Evolutionary conservation across 2,329 filamentous ascomycete genomes (phyloP).

Genomic region (Phyllosticta citribraziliensis): DNA sequence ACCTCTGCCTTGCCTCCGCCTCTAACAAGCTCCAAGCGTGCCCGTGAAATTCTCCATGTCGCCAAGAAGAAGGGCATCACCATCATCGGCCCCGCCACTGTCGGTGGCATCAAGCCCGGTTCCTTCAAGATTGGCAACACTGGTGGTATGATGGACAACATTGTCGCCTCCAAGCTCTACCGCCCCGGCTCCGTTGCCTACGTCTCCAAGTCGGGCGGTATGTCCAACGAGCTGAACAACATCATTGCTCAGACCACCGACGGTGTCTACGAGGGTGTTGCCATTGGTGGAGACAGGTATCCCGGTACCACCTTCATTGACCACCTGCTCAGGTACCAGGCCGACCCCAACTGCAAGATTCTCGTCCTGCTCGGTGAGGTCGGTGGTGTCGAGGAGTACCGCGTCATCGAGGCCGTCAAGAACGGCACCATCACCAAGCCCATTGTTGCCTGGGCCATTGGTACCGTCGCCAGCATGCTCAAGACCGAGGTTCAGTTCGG

Average conservation of each 20-base stretch:
- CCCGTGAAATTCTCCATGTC: constrained; percentile 93
- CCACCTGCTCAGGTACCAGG: constrained; percentile 92
- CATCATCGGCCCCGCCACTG: constrained; percentile 96
- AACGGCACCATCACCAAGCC: constrained; percentile 92
- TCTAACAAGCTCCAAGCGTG: constrained; percentile 51
- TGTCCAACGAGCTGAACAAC: constrained; percentile 99
- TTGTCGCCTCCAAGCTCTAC: constrained; percentile 99
- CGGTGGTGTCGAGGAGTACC: constrained; percentile 98
- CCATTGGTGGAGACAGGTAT: constrained; percentile 98
- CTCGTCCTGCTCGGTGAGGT: constrained; percentile 93
- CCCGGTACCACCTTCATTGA: constrained; percentile 99
- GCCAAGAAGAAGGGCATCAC: constrained; percentile 98
- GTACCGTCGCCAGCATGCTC: constrained; percentile 98
- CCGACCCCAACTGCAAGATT: constrained; percentile 96
- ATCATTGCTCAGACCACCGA: constrained; percentile 94
- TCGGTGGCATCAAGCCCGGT: constrained; percentile 98
- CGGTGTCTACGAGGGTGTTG: constrained; percentile 97
- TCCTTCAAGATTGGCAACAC: constrained; percentile 99
- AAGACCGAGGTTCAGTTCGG: constrained; percentile 99
- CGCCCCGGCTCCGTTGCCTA: constrained; percentile 97
- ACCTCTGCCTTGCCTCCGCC: not conserved
- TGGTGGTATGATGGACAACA: constrained; percentile 99
- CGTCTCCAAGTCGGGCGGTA: constrained; percentile 99
- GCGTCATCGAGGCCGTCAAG: constrained; percentile 97
- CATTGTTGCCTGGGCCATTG: constrained; percentile 97